Base-by-base conservation (phyloP, 1,284 basidiomycete genomes). In the Marasmius oreades region DNA sequence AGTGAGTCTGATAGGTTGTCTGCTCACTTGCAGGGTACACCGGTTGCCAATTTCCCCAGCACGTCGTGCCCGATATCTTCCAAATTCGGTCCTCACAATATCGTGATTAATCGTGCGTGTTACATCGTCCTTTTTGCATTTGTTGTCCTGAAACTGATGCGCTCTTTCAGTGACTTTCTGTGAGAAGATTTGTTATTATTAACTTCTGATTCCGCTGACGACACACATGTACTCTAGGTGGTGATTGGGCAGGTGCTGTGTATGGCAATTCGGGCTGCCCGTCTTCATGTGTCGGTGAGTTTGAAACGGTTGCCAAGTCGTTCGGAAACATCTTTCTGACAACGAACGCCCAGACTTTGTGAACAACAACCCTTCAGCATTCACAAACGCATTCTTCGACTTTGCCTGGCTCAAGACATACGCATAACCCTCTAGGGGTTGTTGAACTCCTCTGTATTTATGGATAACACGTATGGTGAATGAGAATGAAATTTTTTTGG, bases 321-420 rank as follows among this genome's bases (percentile, higher is more conserved):
- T 31, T 20, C 31, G 39, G 18, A 33, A 28, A n/a, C 23, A 11
- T 4, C 0, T 7, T 53, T 28, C 4, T 47, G 31, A 55, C 53
- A 42, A 16, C n/a, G 8, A 39, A 14, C 55, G 3, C 8, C 39
- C 16, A 20, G 81, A 83, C 62, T 82, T 69, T 62, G 85, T 88
- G 44, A 79, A 83, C 67, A 78, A 81, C 61, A 83, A 86, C 64
- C 86, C 87, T 4, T 69, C 74, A 1, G 84, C 82, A 5, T 90
- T 90, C 68, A 63, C 62, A 1, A 73, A 88, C 51, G 86, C 88
- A 0, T 89, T 83, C 72, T 90, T 86, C 70, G 81, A 87, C 57
- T 76, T 90, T 65, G 76, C 77, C 37, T 77, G 72, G 66, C 61
- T 79, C 54, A 76, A 73, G 61, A 69, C 79, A 26, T 80, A 59